Conservation (phyloP, 1,139 yeast genomes). For the Geotrichum candidum region DNA sequence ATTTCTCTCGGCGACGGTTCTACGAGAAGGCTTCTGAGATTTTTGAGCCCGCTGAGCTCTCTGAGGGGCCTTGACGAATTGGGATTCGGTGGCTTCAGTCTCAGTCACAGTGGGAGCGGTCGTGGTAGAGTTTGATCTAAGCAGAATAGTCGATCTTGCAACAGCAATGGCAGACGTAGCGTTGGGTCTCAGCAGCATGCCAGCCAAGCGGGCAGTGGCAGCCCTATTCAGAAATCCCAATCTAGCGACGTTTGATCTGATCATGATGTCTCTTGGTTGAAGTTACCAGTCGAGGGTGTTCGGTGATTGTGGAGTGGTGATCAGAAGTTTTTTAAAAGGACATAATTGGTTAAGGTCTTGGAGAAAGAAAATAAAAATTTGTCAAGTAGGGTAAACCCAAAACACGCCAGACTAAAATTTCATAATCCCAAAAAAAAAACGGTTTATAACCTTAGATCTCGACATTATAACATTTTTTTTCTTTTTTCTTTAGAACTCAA, state of each 20-base stretch:
- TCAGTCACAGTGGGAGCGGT: not conserved
- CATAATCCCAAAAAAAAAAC: not conserved
- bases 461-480: no score
- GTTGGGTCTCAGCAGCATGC: not conserved
- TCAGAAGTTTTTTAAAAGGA: slow-evolving; percentile 4
- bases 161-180: not conserved
- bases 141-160: not conserved
- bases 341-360: not conserved
- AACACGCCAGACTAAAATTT: not conserved
- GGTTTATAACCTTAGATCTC: not conserved
- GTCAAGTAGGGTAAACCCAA: not conserved
- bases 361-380: not conserved
- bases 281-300: not conserved
- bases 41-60: not conserved
- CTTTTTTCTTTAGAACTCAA: not conserved
- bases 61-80: not conserved
- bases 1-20: not conserved
- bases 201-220: slow-evolving; percentile 1
- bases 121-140: slow-evolving; percentile 1
- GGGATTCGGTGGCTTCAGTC: not conserved
- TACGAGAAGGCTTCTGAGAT: not conserved
- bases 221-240: slow-evolving; percentile 4
- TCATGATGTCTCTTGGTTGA: slow-evolving; percentile 1
- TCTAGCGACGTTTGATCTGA: slow-evolving; percentile 7
- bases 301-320: not conserved